A percentile compares a stretch with the other conserved stretches of the same genome.
Conservation (phyloP, 139 green algal species). For the Chlorella sp. region DNA sequence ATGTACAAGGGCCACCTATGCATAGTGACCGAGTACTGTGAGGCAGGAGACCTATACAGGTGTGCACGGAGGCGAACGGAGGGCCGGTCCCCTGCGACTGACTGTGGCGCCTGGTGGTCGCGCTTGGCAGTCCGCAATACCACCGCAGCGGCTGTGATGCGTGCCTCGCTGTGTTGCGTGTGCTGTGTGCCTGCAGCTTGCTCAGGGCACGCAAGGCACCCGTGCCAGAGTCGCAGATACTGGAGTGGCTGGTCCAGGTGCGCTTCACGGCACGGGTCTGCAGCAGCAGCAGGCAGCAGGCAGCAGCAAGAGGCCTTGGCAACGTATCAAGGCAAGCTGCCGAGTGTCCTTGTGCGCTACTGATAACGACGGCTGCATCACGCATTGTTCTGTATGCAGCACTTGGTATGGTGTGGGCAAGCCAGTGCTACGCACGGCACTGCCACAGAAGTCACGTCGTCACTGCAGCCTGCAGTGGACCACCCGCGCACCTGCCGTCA, state of each 20-base stretch:
- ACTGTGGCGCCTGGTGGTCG: neutral
- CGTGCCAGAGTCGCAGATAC: constrained; percentile 34
- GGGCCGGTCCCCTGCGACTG: neutral
- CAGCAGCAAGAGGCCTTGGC: no score
- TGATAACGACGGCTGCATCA: no score
- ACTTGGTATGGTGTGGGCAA: no score
- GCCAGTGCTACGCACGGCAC: no score
- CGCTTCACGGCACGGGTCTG: no score
- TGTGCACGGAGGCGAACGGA: neutral
- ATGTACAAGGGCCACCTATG: constrained; percentile 49
- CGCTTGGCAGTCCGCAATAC: neutral
- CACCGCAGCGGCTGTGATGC: neutral
- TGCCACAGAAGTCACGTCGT: no score
- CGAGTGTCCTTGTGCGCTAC: no score
- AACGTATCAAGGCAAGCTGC: no score
- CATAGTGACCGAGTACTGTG: constrained; percentile 64
- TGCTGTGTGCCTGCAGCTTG: constrained; percentile 6
- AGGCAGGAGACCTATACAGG: constrained; percentile 52
- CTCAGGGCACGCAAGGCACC: constrained; percentile 26
- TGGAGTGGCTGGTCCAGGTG: constrained; percentile 40
- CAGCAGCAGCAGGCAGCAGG: no score
- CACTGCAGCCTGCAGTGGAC: no score
- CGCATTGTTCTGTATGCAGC: no score
- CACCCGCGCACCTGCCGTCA: no score
- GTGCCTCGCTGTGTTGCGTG: neutral